Evolutionary conservation across 108 stramenopile genomes (phyloP).

Genomic region (Skeletonema tropicum): DNA sequence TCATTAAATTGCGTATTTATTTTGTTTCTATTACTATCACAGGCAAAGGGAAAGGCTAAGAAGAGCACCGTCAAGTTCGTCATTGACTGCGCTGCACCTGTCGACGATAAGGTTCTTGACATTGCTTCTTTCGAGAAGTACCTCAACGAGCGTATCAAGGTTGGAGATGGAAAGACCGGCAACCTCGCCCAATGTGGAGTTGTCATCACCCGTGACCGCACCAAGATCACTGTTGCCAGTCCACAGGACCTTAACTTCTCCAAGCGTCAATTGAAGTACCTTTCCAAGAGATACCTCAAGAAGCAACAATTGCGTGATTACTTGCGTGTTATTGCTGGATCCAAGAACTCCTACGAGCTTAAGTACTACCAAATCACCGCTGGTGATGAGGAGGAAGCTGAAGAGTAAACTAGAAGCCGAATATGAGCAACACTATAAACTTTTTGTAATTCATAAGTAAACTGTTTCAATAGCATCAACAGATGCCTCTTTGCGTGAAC

Average conservation of each 20-base stretch:
- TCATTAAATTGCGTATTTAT: neutral
- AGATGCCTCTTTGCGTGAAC: too few species aligned
- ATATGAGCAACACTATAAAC: neutral
- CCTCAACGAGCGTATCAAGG: conserved; percentile 97
- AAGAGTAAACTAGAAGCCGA: conserved; percentile 41
- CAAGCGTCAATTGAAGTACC: conserved; percentile 99
- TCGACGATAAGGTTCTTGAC: conserved; percentile 98
- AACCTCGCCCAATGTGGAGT: conserved; percentile 78
- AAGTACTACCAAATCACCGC: conserved; percentile 81
- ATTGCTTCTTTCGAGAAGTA: conserved; percentile 97
- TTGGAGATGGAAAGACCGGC: conserved; percentile 79
- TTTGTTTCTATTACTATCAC: conserved; percentile 3
- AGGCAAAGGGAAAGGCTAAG: conserved; percentile 89
- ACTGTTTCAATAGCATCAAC: neutral
- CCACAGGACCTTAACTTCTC: conserved; percentile 91
- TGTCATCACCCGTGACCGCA: conserved; percentile 87
- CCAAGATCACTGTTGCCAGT: conserved; percentile 89
- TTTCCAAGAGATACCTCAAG: conserved; percentile 99
- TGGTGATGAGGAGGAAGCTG: conserved; percentile 81
- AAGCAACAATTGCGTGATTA: conserved; percentile 98
- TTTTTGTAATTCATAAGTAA: conserved; percentile 1
- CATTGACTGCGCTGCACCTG: conserved; percentile 96
- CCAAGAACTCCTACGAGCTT: conserved; percentile 93
- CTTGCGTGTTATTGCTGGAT: conserved; percentile 95
- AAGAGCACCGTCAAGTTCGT: conserved; percentile 94